A percentile compares a stretch with the other conserved stretches of the same genome.
Conservation (phyloP, 768 basidiomycete species). For the Zangia roseola region DNA sequence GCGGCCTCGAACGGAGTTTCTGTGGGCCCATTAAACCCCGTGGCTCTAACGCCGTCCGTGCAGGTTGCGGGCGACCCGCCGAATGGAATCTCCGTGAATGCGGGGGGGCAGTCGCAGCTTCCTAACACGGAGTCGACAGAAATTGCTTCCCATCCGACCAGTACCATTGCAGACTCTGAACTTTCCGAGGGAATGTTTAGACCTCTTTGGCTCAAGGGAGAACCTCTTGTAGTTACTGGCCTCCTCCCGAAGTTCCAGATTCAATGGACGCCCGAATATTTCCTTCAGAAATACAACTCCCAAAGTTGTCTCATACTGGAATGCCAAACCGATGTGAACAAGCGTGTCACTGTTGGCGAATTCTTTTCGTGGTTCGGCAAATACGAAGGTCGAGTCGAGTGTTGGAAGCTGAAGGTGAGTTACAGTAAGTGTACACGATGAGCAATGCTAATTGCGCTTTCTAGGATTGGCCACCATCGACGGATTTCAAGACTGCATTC, state of each 20-base stretch:
- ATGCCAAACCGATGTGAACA: constrained; percentile 72
- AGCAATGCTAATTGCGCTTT: constrained; percentile 6
- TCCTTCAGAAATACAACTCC: constrained; percentile 63
- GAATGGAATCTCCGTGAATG: constrained; percentile 5
- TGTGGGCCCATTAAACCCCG: constrained; percentile 7
- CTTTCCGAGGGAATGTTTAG: constrained; percentile 64
- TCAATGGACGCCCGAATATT: constrained; percentile 82
- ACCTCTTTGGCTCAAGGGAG: constrained; percentile 67
- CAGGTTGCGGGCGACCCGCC: constrained; percentile 3
- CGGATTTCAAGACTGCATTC: constrained; percentile 80
- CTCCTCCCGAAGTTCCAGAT: constrained; percentile 60
- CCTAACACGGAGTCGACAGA: constrained; percentile 20
- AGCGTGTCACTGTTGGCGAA: constrained; percentile 61
- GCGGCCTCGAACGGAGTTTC: constrained; percentile 11
- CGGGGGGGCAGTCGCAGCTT: constrained; percentile 6
- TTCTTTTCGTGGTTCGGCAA: constrained; percentile 82
- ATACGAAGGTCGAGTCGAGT: constrained; percentile 53
- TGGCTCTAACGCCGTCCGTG: neutral
- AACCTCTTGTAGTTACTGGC: constrained; percentile 76
- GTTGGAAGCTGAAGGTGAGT: constrained; percentile 75
- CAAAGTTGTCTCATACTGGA: constrained; percentile 74
- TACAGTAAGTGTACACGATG: neutral
- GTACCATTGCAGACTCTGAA: constrained; percentile 44
- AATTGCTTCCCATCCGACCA: constrained; percentile 48
- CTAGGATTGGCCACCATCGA: constrained; percentile 90